phyloP scores from a whole-genome alignment of 1,284 basidiomycete genomes.

The Fistulina hepatica region DNA sequence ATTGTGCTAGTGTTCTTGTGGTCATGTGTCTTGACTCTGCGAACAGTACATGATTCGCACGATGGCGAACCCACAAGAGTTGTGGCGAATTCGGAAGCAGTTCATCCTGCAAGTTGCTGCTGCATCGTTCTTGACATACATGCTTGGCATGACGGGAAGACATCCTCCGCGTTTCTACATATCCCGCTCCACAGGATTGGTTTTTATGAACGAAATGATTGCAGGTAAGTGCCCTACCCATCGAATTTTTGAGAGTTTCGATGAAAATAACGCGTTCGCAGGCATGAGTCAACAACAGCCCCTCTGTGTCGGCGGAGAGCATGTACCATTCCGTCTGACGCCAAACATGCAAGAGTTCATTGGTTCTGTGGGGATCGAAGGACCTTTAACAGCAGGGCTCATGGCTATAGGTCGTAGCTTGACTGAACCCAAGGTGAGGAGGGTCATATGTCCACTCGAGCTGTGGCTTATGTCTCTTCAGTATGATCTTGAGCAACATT shows the following conservation, averaged over 20 bases:
- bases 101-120: slow-evolving; percentile 88
- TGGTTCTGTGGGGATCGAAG: slow-evolving; percentile 84
- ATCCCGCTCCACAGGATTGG: slow-evolving; percentile 79
- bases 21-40: slow-evolving; percentile 7
- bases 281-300: slow-evolving; percentile 37
- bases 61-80: slow-evolving; percentile 77
- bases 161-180: slow-evolving; percentile 82
- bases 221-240: slow-evolving; percentile 59
- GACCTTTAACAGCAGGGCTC: slow-evolving; percentile 75
- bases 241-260: slow-evolving; percentile 2
- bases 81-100: slow-evolving; percentile 97
- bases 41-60: slow-evolving; percentile 80
- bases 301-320: slow-evolving; percentile 70
- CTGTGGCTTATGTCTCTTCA: slow-evolving; percentile 22
- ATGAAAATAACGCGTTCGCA: slow-evolving; percentile 11
- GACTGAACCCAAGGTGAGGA: slow-evolving; percentile 79
- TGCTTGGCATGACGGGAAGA: slow-evolving; percentile 79
- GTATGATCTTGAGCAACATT: slow-evolving; percentile 82
- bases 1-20: background rate
- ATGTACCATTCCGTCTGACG: slow-evolving; percentile 94
- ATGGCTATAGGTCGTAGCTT: slow-evolving; percentile 88
- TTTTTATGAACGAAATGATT: slow-evolving; percentile 85
- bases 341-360: slow-evolving; percentile 95
- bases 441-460: slow-evolving; percentile 1
- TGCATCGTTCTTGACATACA: slow-evolving; percentile 87